These are phyloP conservation scores for Cruciata laevipes DNA, from an alignment of 257 asterid species.

Conservation along the genomic window DNA sequence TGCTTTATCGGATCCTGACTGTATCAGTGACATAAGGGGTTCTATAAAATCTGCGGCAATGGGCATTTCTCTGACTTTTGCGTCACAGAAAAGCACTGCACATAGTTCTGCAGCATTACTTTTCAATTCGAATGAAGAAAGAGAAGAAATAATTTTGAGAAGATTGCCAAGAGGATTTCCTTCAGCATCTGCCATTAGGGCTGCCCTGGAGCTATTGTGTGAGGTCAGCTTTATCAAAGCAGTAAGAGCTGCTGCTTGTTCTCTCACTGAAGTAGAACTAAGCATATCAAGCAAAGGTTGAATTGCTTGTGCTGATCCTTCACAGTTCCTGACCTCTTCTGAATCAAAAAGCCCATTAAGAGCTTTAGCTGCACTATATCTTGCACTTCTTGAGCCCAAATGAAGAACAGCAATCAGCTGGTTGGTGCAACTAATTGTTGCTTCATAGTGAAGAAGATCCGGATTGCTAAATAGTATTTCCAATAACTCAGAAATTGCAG, in stretches of 20 bases:
- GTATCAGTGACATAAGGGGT: conserved; percentile 61
- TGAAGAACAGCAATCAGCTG: conserved; percentile 87
- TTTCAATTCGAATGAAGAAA: conserved; percentile 52
- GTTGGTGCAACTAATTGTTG: conserved; percentile 54
- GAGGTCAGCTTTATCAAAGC: conserved; percentile 69
- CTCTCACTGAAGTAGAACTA: conserved; percentile 44
- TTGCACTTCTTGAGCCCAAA: conserved; percentile 77
- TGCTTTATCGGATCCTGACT: conserved; percentile 49
- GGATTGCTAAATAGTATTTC: conserved; percentile 61
- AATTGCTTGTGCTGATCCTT: conserved; percentile 62
- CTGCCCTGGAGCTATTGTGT: conserved; percentile 42
- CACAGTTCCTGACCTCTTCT: conserved; percentile 57
- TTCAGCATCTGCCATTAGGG: conserved; percentile 60
- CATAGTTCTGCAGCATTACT: conserved; percentile 71
- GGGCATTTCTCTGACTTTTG: conserved; percentile 47
- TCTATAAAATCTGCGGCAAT: conserved; percentile 53
- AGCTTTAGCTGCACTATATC: conserved; percentile 73
- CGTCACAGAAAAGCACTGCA: conserved; percentile 46
- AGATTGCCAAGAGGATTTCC: conserved; percentile 57
- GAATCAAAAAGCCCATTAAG: conserved; percentile 62
- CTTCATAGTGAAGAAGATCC: conserved; percentile 50
- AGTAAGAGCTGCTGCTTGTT: conserved; percentile 61
- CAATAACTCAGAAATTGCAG: conserved; percentile 64
- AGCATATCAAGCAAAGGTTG: conserved; percentile 84
- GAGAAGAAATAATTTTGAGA: conserved; percentile 45